Evolutionary conservation across 2,329 filamentous ascomycete species (phyloP), one percentile per base, ranked within the genome.

Genomic region (Beauveria brongniartii): DNA sequence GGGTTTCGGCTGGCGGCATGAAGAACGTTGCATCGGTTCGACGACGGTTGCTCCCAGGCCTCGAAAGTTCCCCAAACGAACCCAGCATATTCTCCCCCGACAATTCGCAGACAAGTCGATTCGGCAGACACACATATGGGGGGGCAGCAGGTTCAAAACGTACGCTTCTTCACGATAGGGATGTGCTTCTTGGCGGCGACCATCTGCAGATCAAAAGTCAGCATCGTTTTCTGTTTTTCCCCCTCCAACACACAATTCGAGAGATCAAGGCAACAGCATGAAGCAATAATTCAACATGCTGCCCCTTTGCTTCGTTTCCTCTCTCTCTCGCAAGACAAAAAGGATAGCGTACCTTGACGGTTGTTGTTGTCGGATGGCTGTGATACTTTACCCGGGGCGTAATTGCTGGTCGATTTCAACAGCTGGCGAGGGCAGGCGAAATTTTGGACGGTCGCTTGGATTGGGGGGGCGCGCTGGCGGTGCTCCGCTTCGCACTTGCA

Each of bases 101-200:
- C 6, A 44, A 14, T 28, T 28, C 43, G 37, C 24, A 51, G 24
- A 50, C 10, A 40, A 2, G 7, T 53, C 37, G 37, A 20, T 59
- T 59, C 56, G 56, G 34, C 44, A 43, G 44, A 18, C 8, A 44
- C 34, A 53, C 7, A 40, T 14, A 48, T 26, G 24, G 37, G 22
- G 18, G 14, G 3, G 18, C 7, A n/a, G 43, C 14, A 16, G 14
- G 12, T 10, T 20, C 30, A 18, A 44, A 74, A 92, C 91, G 77
- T 93, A 96, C 92, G 92, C 92, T 99, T 99, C 91, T 99, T 99
- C 77, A 99, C 91, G 86, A 99, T 99, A 76, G 92, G 89, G 78
- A 97, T 87, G 82, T 97, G 94, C 86, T 96, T 95, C 90, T 95
- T 96, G 82, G 93, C 90, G 89, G 92, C 86, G 86, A 93, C 92